phyloP scores from a whole-genome alignment of 2,329 filamentous ascomycete genomes.

The Fusarium metavorans region DNA sequence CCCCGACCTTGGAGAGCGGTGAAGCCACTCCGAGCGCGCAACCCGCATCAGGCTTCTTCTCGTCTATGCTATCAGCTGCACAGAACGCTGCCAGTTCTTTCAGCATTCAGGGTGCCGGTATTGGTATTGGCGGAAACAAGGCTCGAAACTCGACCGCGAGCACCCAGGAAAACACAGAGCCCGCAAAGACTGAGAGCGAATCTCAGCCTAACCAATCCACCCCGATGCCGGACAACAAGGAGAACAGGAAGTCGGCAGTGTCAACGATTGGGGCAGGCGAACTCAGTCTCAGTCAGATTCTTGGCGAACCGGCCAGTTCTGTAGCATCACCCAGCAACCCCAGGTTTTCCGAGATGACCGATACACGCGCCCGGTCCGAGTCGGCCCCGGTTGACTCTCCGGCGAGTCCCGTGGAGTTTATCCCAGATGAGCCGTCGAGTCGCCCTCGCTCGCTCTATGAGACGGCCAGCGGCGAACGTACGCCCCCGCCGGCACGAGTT shows the following conservation, averaged over 20 bases:
- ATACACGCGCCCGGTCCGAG: constrained; percentile 65
- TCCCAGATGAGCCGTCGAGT: constrained; percentile 51
- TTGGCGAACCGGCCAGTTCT: constrained; percentile 69
- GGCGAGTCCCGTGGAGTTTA: constrained; percentile 41
- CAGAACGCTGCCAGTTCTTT: constrained; percentile 88
- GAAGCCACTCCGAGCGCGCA: constrained; percentile 64
- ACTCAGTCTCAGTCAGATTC: constrained; percentile 87
- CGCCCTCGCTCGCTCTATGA: constrained; percentile 66
- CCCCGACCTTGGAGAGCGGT: constrained; percentile 80
- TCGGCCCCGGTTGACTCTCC: constrained; percentile 66
- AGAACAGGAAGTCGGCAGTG: constrained; percentile 79
- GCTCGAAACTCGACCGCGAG: constrained; percentile 44
- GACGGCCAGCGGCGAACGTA: constrained; percentile 65
- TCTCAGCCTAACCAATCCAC: constrained; percentile 55
- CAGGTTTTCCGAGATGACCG: constrained; percentile 64
- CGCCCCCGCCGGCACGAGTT: constrained; percentile 73
- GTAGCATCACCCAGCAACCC: constrained; percentile 68
- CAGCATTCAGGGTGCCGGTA: constrained; percentile 66
- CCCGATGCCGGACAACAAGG: constrained; percentile 52
- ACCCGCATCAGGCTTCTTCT: constrained; percentile 81
- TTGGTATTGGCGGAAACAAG: constrained; percentile 62
- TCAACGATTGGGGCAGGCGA: constrained; percentile 92
- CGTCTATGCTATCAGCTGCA: constrained; percentile 89
- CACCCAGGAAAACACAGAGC: constrained; percentile 42
- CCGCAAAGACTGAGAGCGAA: constrained; percentile 51